Evolutionary conservation across 1,284 basidiomycete species (phyloP), one percentile per base, ranked within the genome.

Genomic region (Austropuccinia psidii): DNA sequence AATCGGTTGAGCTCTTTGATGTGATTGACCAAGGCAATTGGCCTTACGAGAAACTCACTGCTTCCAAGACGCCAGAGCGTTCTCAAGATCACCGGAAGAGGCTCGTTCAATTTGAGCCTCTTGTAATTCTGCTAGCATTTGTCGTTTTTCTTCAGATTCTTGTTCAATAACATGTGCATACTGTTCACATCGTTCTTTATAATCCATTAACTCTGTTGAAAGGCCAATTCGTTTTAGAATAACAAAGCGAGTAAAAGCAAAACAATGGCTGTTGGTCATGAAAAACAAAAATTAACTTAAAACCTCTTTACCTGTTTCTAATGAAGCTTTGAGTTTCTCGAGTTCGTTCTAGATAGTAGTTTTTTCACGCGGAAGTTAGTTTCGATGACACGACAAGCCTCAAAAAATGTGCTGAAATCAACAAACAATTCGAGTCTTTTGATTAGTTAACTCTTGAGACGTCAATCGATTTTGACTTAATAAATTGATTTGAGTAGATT

Each of bases 51-150:
- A 15, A 27, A 43, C 43, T 9, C 64, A 50, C 70, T 58, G 31
- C 33, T 61, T 62, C 52, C 54, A 67, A 47, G 49, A 49, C 27
- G 21, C 75, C 81, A 39, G 76, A 87, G 87, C 87, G 17, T 86
- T 84, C 73, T 86, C 85, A 58, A 87, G 84, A 0, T 86, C 85
- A 4, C 86, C 82, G 3, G 87, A 85, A 5, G 88, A 82, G 4
- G 87, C 84, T 0, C 84, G 83, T 1, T 85, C 83, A 68, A 89
- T 84, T 76, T 90, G 86, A 13, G 88, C 83, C 57, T 90, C 88
- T 79, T 89, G 88, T 35, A 88, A 78, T 68, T 84, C 84, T 57
- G 83, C 82, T 75, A 87, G 85, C 13, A 90, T 81, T 69, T 88
- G 85, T 21, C 86, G 84, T 77, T 86, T 87, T 15, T 85, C 81